Evolutionary conservation across 495 filamentous ascomycete species (phyloP).

Genomic region (Xylaria curta): DNA sequence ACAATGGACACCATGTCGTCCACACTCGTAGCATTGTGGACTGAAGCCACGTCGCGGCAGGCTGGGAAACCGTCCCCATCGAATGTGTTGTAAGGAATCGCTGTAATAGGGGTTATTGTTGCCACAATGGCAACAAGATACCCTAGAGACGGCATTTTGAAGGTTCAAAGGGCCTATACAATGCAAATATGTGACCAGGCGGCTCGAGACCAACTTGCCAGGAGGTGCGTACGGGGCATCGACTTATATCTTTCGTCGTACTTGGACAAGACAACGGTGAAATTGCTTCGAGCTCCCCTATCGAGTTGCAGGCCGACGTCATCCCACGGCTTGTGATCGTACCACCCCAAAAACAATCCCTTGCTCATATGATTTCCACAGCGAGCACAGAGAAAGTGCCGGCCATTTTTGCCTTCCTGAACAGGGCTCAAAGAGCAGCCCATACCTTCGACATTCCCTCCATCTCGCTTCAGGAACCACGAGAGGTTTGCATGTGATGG

Average conservation of each 20-base stretch:
- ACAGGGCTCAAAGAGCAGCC: background rate
- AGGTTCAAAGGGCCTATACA: background rate
- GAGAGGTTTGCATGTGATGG: conserved; percentile 22
- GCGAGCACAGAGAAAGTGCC: background rate
- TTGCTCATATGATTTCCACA: background rate
- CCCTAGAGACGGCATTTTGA: conserved; percentile 34
- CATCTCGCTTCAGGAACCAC: background rate
- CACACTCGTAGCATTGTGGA: conserved; percentile 51
- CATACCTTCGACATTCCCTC: conserved; percentile 1
- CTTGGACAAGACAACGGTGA: background rate
- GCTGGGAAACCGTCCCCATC: conserved; percentile 56
- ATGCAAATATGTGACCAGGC: background rate
- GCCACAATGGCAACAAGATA: conserved; percentile 27
- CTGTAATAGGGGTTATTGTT: conserved; percentile 26
- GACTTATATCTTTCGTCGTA: background rate
- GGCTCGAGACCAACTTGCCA: background rate
- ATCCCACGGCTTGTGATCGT: background rate
- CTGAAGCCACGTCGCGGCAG: conserved; percentile 50
- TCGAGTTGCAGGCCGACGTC: conserved; percentile 7
- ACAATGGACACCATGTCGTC: conserved; percentile 51
- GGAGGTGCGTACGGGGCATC: background rate
- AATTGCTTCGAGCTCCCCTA: background rate
- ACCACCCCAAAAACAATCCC: background rate
- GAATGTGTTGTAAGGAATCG: conserved; percentile 55
- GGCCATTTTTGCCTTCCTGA: background rate